Conservation (phyloP, 805 yeast species). For the Pichia exigua region DNA sequence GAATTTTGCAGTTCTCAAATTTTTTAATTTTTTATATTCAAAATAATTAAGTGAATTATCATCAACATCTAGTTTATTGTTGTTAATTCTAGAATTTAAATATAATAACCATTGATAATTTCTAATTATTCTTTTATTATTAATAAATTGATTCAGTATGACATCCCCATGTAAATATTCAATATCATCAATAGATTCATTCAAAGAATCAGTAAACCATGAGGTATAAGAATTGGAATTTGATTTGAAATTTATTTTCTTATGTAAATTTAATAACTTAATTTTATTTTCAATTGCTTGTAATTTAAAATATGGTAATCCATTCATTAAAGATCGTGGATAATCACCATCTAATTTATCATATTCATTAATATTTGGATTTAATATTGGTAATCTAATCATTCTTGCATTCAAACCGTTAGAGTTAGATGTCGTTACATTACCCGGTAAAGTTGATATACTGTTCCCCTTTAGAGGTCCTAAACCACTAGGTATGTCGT, state of each 20-base stretch:
- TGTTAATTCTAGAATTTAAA: slow-evolving; percentile 32
- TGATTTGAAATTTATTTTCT: slow-evolving; percentile 22
- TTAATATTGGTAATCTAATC: slow-evolving; percentile 23
- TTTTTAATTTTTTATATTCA: not conserved
- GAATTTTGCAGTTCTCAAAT: slow-evolving; percentile 2
- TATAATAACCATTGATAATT: slow-evolving; percentile 41
- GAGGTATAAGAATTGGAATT: slow-evolving; percentile 21
- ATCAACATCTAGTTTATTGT: not conserved
- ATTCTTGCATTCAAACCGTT: slow-evolving; percentile 23
- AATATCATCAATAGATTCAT: slow-evolving; percentile 35
- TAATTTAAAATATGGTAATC: slow-evolving; percentile 37
- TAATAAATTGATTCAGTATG: slow-evolving; percentile 36
- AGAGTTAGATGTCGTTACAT: slow-evolving; percentile 14
- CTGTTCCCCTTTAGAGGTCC: slow-evolving; percentile 14
- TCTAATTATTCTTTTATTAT: slow-evolving; percentile 34
- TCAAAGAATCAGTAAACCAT: slow-evolving; percentile 19
- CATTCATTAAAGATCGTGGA: slow-evolving; percentile 26
- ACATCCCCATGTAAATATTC: slow-evolving; percentile 45
- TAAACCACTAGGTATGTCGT: slow-evolving; percentile 6
- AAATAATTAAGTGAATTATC: not conserved
- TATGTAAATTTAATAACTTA: slow-evolving; percentile 18
- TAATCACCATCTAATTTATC: slow-evolving; percentile 7
- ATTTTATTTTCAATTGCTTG: slow-evolving; percentile 20
- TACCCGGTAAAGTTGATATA: slow-evolving; percentile 23
- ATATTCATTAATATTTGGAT: not conserved